Evolutionary conservation across 1,139 yeast species (phyloP).

Genomic region (Kurtzmaniella quercitrusa): DNA sequence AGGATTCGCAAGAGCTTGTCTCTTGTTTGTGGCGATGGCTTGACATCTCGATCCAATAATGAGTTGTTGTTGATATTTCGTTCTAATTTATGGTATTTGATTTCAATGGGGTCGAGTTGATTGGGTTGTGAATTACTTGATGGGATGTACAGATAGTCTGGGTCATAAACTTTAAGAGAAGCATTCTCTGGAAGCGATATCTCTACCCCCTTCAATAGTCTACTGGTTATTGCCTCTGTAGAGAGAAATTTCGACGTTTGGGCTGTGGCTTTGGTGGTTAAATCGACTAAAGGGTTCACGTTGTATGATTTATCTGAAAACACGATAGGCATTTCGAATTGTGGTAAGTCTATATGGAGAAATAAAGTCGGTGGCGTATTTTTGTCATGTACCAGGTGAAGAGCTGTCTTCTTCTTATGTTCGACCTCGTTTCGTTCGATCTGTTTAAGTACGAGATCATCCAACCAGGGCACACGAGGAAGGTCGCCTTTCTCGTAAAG

Average conservation of each 20-base stretch:
- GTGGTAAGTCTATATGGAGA: conserved; percentile 65
- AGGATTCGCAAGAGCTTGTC: conserved; percentile 68
- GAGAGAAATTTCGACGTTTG: conserved; percentile 7
- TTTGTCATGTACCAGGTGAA: conserved; percentile 12
- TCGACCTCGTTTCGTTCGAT: conserved; percentile 35
- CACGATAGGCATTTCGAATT: conserved; percentile 78
- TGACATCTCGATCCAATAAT: conserved; percentile 74
- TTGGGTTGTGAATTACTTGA: conserved; percentile 8
- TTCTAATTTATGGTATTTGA: conserved; percentile 78
- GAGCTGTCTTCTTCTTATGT: conserved; percentile 14
- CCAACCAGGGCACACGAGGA: conserved; percentile 69
- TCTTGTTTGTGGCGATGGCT: conserved; percentile 82
- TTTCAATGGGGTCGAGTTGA: conserved; percentile 72
- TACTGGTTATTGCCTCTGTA: conserved; percentile 15
- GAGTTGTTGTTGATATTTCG: conserved; percentile 73
- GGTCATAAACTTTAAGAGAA: conserved; percentile 30
- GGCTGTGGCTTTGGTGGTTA: conserved; percentile 8
- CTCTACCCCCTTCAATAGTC: conserved; percentile 33
- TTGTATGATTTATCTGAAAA: conserved; percentile 53
- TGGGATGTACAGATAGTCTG: conserved; percentile 27
- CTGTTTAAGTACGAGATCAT: conserved; percentile 57
- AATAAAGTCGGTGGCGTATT: conserved; percentile 16
- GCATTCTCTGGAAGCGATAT: conserved; percentile 21
- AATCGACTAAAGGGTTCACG: conserved; percentile 9
- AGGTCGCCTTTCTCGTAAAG: conserved; percentile 67